Evolutionary conservation across 1,139 yeast species (phyloP), one percentile per base, ranked within the genome.

Genomic region (Hyphopichia wangnamkhiaoensis): DNA sequence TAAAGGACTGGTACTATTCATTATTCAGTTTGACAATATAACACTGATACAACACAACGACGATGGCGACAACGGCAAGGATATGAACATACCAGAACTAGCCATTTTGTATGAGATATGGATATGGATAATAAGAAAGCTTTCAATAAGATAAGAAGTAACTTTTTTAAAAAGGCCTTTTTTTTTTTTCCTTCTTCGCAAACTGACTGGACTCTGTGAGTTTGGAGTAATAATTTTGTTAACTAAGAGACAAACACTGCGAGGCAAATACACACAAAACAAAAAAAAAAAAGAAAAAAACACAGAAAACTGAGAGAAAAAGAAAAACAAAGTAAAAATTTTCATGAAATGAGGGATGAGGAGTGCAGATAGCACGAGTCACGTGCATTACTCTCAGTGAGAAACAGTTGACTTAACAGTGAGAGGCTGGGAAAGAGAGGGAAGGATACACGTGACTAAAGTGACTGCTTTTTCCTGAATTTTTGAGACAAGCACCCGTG

Each of bases 31-130:
- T n/a, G n/a, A n/a, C n/a, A n/a, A n/a, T n/a, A n/a, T n/a, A n/a
- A n/a, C n/a, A n/a, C n/a, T n/a, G n/a, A n/a, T n/a, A n/a, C n/a
- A n/a, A n/a, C n/a, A n/a, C n/a, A n/a, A n/a, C n/a, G n/a, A n/a
- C n/a, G n/a, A n/a, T n/a, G n/a, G n/a, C n/a, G n/a, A n/a, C n/a
- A n/a, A n/a, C n/a, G n/a, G n/a, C n/a, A n/a, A n/a, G 23, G 24
- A 12, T 29, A 19, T 41, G n/a, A 50, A 77, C 82, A 73, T 76
- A 77, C 82, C 82, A 64, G 82, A 74, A 71, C 74, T 76, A 72
- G 79, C 81, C 82, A 78, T 77, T 68, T 59, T 71, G 56, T 53
- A 44, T 48, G 46, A 43, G 45, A 46, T 50, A 47, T 47, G 40
- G 44, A 29, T 16, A 29, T 28, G 17, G 12, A 6, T 10, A n/a